These are phyloP conservation scores for Boletus mariae DNA, from an alignment of 1,284 basidiomycete genomes.

Conservation along the genomic window DNA sequence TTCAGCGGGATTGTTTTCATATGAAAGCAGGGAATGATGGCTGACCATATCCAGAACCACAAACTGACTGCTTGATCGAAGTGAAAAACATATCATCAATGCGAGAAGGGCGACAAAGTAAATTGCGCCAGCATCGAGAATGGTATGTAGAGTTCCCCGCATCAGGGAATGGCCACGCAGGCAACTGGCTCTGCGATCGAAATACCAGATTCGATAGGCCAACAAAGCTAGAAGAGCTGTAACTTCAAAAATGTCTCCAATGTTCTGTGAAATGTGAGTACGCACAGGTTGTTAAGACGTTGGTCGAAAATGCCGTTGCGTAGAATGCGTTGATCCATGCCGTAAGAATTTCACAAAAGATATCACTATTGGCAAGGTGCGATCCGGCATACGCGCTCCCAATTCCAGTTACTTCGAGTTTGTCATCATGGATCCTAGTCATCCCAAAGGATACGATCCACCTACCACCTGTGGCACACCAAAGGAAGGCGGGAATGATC, in stretches of 20 bases:
- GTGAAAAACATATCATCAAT: background rate
- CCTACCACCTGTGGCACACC: slow-evolving; percentile 1
- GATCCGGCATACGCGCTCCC: background rate
- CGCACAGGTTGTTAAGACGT: slow-evolving; percentile 2
- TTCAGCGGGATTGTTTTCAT: background rate
- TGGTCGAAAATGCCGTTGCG: background rate
- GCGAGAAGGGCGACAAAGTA: background rate
- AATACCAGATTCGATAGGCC: background rate
- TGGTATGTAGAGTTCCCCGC: background rate
- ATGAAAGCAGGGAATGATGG: background rate
- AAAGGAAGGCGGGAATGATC: slow-evolving; percentile 1
- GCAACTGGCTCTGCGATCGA: background rate
- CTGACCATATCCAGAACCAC: background rate
- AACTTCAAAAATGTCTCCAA: background rate
- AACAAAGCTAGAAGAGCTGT: background rate
- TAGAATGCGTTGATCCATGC: slow-evolving; percentile 2
- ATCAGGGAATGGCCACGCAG: background rate
- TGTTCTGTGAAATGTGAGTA: background rate
- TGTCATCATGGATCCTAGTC: background rate
- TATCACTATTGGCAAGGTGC: background rate
- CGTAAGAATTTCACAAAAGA: background rate
- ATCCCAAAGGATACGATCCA: background rate
- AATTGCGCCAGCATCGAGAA: background rate
- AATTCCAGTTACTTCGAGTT: slow-evolving; percentile 1
- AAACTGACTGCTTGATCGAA: background rate